Evolutionary conservation across 2,329 filamentous ascomycete genomes (phyloP), one percentile per base, ranked within the genome.

Genomic region (Fusarium sp.): DNA sequence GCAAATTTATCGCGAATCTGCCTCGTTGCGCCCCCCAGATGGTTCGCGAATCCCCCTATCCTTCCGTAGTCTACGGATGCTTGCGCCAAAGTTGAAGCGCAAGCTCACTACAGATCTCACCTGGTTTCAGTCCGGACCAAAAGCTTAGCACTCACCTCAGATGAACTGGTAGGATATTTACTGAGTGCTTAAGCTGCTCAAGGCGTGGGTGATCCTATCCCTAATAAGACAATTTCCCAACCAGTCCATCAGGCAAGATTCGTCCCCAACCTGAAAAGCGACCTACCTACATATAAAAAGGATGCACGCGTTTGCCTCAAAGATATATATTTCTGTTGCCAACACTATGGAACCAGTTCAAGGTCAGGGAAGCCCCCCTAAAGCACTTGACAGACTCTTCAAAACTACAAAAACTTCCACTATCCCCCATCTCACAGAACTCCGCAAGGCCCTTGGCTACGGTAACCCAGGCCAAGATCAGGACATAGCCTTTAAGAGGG

Each of bases 401-500:
- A 68, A 48, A n/a, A 55, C 39, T 35, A 67, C 53, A 20, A 72
- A 65, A 24, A 31, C 61, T 2, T 50, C n/a, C 22, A 31, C 48
- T 5, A 63, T 77, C 1, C 73, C 75, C 7, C 51, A 16, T 9
- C 66, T 77, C 24, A 74, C 51, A 8, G 24, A 60, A 11, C 71
- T 77, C 4, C 75, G 75, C 35, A 57, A 53, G 28, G 47, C 61
- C 15, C 71, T 77, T 11, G 75, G 66, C 7, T 77, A 75, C 51
- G 71, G 66, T 1, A 53, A 55, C n/a, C 20, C 54, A 18, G 55
- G 60, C 12, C 18, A 24, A 33, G 33, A 44, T 12, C 56, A 39
- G 24, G 71, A 75, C n/a, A 73, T 76, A 6, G 48, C 35, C 15
- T 76, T 77, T 38, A 76, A 75, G 24, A 74, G 22, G 16, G 58